Conservation (phyloP, 495 filamentous ascomycete species). For the Glutinoglossum americanum region DNA sequence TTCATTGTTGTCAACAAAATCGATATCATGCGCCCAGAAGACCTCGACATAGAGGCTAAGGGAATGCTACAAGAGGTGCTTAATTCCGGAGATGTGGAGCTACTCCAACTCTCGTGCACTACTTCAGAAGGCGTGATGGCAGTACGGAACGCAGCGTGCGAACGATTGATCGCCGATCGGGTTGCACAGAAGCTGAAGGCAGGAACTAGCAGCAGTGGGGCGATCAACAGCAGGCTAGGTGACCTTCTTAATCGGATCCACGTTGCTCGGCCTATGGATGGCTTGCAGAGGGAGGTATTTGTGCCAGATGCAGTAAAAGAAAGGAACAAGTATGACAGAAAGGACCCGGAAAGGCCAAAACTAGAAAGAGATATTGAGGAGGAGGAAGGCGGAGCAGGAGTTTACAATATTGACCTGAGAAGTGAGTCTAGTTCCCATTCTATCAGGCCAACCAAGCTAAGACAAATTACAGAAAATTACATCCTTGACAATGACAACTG, state of each 20-base stretch:
- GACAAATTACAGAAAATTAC: conserved; percentile 35
- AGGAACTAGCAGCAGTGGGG: conserved; percentile 50
- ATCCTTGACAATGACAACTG: conserved; percentile 64
- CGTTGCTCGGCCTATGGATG: conserved; percentile 77
- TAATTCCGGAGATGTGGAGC: conserved; percentile 69
- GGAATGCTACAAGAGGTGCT: conserved; percentile 56
- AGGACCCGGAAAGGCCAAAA: conserved; percentile 52
- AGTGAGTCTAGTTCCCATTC: conserved; percentile 8
- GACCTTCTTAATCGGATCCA: conserved; percentile 87
- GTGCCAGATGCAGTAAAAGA: conserved; percentile 71
- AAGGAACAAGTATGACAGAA: conserved; percentile 68
- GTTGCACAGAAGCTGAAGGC: conserved; percentile 91
- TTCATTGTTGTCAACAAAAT: conserved; percentile 98
- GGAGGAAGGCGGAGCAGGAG: conserved; percentile 82
- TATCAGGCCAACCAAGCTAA: background rate
- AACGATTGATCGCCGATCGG: conserved; percentile 73
- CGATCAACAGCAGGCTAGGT: conserved; percentile 53
- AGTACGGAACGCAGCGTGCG: conserved; percentile 87
- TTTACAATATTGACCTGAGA: conserved; percentile 81
- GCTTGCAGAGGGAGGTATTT: conserved; percentile 53
- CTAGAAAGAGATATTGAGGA: conserved; percentile 78
- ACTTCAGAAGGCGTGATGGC: conserved; percentile 85
- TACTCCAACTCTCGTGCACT: conserved; percentile 81
- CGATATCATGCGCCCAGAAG: conserved; percentile 69
- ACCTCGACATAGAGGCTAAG: conserved; percentile 63